Percentiles rank a stretch among this genome's conserved stretches.
These are phyloP conservation scores for Bipolaris bicolor DNA, from an alignment of 2,329 filamentous ascomycete genomes.

Conservation along the genomic window DNA sequence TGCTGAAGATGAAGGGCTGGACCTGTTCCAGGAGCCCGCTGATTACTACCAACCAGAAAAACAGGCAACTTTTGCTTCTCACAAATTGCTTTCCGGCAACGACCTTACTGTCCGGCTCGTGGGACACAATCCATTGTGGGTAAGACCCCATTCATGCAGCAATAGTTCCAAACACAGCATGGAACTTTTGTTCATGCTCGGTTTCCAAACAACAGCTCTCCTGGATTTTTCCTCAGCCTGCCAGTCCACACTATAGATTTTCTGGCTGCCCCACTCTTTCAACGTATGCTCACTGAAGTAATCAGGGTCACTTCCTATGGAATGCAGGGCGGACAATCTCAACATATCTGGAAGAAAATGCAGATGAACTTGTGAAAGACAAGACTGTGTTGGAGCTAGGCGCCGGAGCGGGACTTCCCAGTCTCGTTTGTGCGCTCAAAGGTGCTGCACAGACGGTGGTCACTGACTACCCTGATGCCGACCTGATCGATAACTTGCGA, in stretches of 20 bases:
- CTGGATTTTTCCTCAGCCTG: not conserved
- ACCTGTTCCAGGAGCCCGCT: constrained; percentile 79
- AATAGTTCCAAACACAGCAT: constrained; percentile 1
- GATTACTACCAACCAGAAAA: constrained; percentile 81
- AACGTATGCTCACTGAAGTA: constrained; percentile 22
- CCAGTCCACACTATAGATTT: not conserved
- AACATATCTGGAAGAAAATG: constrained; percentile 74
- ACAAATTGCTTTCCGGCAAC: constrained; percentile 71
- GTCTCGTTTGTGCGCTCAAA: constrained; percentile 74
- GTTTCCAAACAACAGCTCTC: not conserved
- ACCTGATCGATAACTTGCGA: constrained; percentile 79
- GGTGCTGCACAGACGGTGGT: constrained; percentile 73
- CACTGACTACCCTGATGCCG: constrained; percentile 86
- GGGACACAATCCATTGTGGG: constrained; percentile 85
- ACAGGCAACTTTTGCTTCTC: constrained; percentile 73
- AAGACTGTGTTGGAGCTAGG: constrained; percentile 87
- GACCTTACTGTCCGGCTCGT: constrained; percentile 76
- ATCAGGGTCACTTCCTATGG: constrained; percentile 81
- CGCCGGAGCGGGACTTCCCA: constrained; percentile 84
- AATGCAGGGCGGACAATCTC: constrained; percentile 83
- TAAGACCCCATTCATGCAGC: constrained; percentile 49
- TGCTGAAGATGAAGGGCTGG: constrained; percentile 47
- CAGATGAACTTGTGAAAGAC: constrained; percentile 63
- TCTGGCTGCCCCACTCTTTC: not conserved
- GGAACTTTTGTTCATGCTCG: constrained; percentile 1